Conservation (phyloP, 73 alveolate species). For the Diophrys sp. region DNA sequence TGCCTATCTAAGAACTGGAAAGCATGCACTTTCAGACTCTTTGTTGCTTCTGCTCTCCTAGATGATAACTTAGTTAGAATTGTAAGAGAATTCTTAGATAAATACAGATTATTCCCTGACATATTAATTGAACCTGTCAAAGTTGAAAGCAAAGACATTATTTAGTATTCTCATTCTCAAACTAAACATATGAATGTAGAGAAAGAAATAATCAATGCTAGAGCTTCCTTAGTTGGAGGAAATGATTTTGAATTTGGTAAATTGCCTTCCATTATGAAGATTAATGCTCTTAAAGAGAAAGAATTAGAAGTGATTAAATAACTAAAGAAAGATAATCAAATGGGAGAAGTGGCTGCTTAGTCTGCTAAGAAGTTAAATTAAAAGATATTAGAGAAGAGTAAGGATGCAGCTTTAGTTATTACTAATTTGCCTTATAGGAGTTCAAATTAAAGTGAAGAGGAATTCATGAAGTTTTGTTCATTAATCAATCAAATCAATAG, state of each 20-base stretch:
- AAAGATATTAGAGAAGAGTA: conserved; percentile 30
- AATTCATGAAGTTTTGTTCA: conserved; percentile 37
- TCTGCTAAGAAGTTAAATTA: conserved; percentile 7
- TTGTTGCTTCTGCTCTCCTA: conserved; percentile 42
- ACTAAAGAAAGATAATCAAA: not conserved
- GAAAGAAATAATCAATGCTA: too few species aligned
- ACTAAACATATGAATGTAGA: conserved; percentile 20
- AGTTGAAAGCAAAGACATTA: conserved; percentile 31
- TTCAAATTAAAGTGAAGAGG: conserved; percentile 20
- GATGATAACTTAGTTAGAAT: conserved; percentile 31
- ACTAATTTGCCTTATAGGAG: conserved; percentile 48
- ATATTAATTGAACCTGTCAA: conserved; percentile 51
- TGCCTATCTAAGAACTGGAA: too few species aligned
- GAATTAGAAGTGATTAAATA: conserved; percentile 16
- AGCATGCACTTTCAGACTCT: conserved; percentile 43
- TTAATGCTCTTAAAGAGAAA: conserved; percentile 32
- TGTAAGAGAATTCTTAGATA: conserved; percentile 48
- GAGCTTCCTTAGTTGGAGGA: too few species aligned
- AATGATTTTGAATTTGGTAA: conserved; percentile 39
- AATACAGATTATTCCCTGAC: conserved; percentile 43
- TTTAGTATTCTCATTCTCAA: conserved; percentile 21
- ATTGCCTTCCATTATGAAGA: conserved; percentile 34
- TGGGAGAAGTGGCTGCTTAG: not conserved
- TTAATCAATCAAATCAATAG: too few species aligned
- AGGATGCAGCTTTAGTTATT: conserved; percentile 45